Evolutionary conservation across 371 early-diverging fungal species (phyloP), one percentile per base, ranked within the genome.

Genomic region (Mucor piriformis): DNA sequence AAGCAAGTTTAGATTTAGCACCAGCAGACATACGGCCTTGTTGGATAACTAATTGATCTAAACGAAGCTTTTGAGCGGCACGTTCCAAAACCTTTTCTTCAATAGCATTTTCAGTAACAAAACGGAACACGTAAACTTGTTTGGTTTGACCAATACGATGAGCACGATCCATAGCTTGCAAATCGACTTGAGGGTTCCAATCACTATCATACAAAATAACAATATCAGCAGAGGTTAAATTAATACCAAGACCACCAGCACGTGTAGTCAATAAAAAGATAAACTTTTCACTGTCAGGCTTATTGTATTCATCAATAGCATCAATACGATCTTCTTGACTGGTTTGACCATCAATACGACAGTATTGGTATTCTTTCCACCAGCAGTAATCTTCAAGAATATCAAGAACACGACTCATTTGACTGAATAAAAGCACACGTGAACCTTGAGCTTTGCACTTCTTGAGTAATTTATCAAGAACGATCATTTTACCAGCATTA

Each of bases 121-220:
- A 92, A 51, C 99, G 83, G 76, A 94, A 99, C 5, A 99, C 98
- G 61, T 90, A 87, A 18, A 99, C 99, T 64, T 96, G 96, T 71
- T 98, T 98, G 42, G 89, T 98, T 72, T 99, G 99, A 3, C 99
- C 99, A 55, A 99, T 97, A 75, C 99, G 93, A 82, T 99, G 99
- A 8, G 99, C 99, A 59, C 99, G 92, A 75, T 99, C 99, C 79
- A 87, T 83, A 8, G 96, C 97, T 79, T 98, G 97, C 23, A 97
- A 74, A 79, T 98, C 98, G 15, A 92, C 95, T 78, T 96, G 97
- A 18, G 98, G 98, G 69, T 98, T 98, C 99, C 98, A 99, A 74
- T 99, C 99, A 67, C 92, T 95, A 74, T 99, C 99, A 69, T 94
- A 99, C 59, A 99, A 85, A 50, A 99, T 84, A 37, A 99, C 99